Evolutionary conservation across 345 rosid genomes (phyloP).

Genomic region (Cochlearia excelsa): DNA sequence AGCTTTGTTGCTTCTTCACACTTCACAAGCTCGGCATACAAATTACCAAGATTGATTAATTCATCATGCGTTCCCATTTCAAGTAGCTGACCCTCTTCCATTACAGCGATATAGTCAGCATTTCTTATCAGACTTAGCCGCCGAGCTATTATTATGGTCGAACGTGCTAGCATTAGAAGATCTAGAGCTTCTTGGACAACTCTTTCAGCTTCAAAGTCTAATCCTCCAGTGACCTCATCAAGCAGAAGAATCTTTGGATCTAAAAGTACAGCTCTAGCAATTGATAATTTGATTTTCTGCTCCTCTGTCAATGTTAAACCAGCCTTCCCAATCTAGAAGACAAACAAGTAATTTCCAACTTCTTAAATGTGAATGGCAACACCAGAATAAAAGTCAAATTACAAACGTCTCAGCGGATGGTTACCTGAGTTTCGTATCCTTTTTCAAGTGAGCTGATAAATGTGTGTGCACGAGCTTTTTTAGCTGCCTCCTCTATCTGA

Average conservation of each 20-base stretch:
- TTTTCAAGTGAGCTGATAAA: conserved; percentile 82
- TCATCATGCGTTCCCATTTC: conserved; percentile 99
- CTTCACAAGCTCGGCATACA: conserved; percentile 91
- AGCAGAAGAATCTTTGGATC: conserved; percentile 84
- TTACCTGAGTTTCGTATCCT: conserved; percentile 92
- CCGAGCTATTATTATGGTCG: conserved; percentile 94
- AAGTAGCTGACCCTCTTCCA: conserved; percentile 98
- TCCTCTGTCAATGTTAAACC: conserved; percentile 81
- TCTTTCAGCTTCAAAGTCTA: conserved; percentile 93
- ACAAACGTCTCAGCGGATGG: not conserved
- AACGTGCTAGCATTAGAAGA: conserved; percentile 92
- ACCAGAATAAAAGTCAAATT: conserved; percentile 5
- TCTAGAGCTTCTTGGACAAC: conserved; percentile 85
- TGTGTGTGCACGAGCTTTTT: conserved; percentile 91
- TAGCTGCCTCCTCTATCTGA: conserved; percentile 96
- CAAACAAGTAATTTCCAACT: conserved; percentile 14
- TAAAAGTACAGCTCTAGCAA: conserved; percentile 94
- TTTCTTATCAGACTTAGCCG: conserved; percentile 86
- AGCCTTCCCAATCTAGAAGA: conserved; percentile 78
- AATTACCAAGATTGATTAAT: conserved; percentile 59
- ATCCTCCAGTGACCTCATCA: conserved; percentile 96
- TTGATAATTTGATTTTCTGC: conserved; percentile 85
- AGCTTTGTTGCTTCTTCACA: conserved; percentile 98
- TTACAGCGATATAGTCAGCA: conserved; percentile 94
- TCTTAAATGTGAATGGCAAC: conserved; percentile 3